Evolutionary conservation across 305 asterid species (phyloP), one percentile per base, ranked within the genome.

Genomic region (Striga hermonthica): DNA sequence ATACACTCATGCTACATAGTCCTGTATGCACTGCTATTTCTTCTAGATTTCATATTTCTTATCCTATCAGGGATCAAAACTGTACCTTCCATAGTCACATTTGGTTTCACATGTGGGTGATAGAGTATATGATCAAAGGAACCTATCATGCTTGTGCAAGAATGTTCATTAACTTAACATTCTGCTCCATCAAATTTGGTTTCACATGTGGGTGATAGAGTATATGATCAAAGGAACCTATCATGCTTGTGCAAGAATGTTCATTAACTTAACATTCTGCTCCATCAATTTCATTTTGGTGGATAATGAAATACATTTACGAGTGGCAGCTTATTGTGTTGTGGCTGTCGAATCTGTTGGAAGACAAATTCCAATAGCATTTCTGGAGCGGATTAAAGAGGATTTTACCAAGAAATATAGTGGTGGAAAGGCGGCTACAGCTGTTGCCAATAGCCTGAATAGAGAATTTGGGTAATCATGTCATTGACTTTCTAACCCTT

Each of bases 401-500:
- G 96, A 89, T 0, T 89, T 89, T 70, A 80, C 84, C 69, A 89
- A 89, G 87, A 86, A 84, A 69, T 89, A 89, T 69, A 80, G 86
- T 52, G 96, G 90, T 38, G 96, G 96, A 52, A 89, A 89, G 80
- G 93, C 95, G 65, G 93, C 95, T 49, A 89, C 96, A 43, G 93
- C 96, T 74, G 87, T 76, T 65, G 95, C 89, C 48, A 83, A 79
- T 67, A 81, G 95, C 76, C 83, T 89, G 66, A 89, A 82, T 77
- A 84, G 65, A 78, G 96, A 88, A 53, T 88, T 88, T 39, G 96
- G 96, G 96, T 88, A 82, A 64, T 28, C 39, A 61, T 71, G 9
- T 54, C 15, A 49, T 48, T 59, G 35, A 37, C 12, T 68, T 53
- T 48, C 36, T 16, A 9, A 48, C 16, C n/a, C 9, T 50, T 12